Conservation (phyloP, 768 basidiomycete species). For the Tulasnella sp. region DNA sequence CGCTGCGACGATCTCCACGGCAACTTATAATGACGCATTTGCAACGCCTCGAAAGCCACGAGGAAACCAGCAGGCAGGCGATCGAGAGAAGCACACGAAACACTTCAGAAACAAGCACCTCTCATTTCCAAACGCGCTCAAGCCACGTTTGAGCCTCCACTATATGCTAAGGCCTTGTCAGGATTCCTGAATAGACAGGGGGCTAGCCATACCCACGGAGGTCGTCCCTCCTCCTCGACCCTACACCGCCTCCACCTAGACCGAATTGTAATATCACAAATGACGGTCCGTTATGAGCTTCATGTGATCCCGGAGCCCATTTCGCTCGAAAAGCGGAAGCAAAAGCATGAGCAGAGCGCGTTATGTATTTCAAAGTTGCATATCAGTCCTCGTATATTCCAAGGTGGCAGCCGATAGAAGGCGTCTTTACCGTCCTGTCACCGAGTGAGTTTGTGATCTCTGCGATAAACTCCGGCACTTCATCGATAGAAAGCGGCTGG, state of each 20-base stretch:
- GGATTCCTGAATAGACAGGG: conserved; percentile 2
- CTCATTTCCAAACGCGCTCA: not conserved
- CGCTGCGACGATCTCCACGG: not conserved
- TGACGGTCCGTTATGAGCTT: not conserved
- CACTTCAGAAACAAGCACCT: not conserved
- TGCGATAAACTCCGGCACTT: too few relatives aligned
- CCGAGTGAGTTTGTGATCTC: too few relatives aligned
- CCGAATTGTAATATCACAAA: too few relatives aligned
- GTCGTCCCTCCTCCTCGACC: not conserved
- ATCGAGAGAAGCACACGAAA: not conserved
- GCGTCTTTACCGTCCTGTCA: too few relatives aligned
- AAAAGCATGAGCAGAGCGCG: not conserved
- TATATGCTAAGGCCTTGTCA: not conserved
- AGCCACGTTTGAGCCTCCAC: not conserved
- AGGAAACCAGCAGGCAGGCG: not conserved
- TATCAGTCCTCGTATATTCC: too few relatives aligned
- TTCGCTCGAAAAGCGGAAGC: not conserved
- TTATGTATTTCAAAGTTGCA: too few relatives aligned
- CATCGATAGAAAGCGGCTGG: too few relatives aligned
- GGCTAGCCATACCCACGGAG: not conserved
- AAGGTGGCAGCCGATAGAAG: too few relatives aligned
- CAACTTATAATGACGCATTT: not conserved
- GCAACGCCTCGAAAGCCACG: not conserved
- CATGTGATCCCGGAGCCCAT: not conserved
- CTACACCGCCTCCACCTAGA: not conserved